A percentile compares a stretch with the other conserved stretches of the same genome.
Conservation (phyloP, 176 grass and related monocot species). For the Triticum timopheevii region DNA sequence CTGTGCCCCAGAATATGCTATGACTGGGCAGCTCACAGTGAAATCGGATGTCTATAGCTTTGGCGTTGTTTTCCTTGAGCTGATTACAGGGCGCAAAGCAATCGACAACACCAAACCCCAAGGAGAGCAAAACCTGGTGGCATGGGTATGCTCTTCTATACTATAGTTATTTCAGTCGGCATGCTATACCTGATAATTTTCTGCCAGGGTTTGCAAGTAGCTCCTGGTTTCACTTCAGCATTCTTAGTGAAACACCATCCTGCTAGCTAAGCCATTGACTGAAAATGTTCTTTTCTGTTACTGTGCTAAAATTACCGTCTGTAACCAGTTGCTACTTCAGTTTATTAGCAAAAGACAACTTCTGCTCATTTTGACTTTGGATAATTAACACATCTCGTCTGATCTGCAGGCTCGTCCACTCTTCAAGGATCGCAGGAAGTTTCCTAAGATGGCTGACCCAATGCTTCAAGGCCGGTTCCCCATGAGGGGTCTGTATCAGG, state of each 20-base stretch:
- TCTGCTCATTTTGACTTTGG: slow-evolving; percentile 15
- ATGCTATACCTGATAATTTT: neutral
- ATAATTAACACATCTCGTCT: slow-evolving; percentile 26
- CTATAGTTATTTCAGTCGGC: slow-evolving; percentile 12
- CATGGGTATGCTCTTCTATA: slow-evolving; percentile 67
- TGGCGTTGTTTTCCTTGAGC: slow-evolving; percentile 86
- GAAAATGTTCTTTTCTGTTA: neutral
- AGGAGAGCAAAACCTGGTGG: slow-evolving; percentile 83
- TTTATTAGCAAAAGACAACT: neutral
- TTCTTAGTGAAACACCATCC: neutral
- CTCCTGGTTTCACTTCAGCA: neutral
- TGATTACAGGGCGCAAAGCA: slow-evolving; percentile 86
- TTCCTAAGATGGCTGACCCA: slow-evolving; percentile 96
- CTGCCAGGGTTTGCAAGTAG: neutral
- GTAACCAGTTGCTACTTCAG: neutral
- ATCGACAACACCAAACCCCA: slow-evolving; percentile 73
- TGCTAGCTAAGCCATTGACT: neutral
- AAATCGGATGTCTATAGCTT: slow-evolving; percentile 96
- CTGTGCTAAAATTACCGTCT: neutral
- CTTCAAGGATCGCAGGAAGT: slow-evolving; percentile 92
- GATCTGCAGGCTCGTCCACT: slow-evolving; percentile 86
- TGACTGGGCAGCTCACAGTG: slow-evolving; percentile 87
- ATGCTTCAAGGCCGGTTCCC: slow-evolving; percentile 77
- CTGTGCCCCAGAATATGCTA: slow-evolving; percentile 93
- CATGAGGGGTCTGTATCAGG: slow-evolving; percentile 95